Evolutionary conservation across 441 rosid genomes (phyloP).

Genomic region (Mallotus repandus): DNA sequence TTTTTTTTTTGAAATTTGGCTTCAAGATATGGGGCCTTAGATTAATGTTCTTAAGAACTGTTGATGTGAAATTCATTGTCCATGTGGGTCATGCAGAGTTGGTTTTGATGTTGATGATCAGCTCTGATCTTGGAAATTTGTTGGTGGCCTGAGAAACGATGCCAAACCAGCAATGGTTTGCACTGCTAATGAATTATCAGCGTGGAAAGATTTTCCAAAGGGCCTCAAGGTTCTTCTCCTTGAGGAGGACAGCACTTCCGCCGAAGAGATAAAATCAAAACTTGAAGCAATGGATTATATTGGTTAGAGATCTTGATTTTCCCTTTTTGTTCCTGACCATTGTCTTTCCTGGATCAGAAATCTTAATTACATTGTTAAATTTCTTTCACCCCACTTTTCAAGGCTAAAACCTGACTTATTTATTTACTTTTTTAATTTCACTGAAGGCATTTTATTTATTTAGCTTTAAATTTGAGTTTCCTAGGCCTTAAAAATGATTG

Average conservation of each 20-base stretch:
- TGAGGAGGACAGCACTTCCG: conserved; percentile 54
- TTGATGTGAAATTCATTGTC: conserved; percentile 19
- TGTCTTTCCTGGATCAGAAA: conserved; percentile 18
- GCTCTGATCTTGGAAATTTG: conserved; percentile 33
- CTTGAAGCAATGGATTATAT: conserved; percentile 90
- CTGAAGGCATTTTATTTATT: conserved; percentile 9
- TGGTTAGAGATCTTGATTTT: conserved; percentile 52
- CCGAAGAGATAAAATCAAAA: conserved; percentile 62
- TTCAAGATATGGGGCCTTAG: not conserved
- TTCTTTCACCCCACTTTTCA: conserved; percentile 17
- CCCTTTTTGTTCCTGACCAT: conserved; percentile 14
- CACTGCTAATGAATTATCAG: conserved; percentile 78
- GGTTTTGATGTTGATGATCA: conserved; percentile 24
- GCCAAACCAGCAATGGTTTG: conserved; percentile 98
- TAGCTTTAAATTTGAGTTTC: conserved; percentile 22
- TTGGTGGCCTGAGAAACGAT: conserved; percentile 76
- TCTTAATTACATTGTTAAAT: conserved; percentile 6
- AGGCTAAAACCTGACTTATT: conserved; percentile 6
- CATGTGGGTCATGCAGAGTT: conserved; percentile 35
- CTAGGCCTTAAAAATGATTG: conserved; percentile 12
- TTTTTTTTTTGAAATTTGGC: not conserved
- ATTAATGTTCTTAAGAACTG: not conserved
- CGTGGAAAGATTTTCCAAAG: conserved; percentile 92
- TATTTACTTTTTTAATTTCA: conserved; percentile 10
- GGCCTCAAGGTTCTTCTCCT: conserved; percentile 94